These are phyloP conservation scores for Pelargonium cotyledonis DNA, from an alignment of 441 rosid genomes.

Conservation along the genomic window DNA sequence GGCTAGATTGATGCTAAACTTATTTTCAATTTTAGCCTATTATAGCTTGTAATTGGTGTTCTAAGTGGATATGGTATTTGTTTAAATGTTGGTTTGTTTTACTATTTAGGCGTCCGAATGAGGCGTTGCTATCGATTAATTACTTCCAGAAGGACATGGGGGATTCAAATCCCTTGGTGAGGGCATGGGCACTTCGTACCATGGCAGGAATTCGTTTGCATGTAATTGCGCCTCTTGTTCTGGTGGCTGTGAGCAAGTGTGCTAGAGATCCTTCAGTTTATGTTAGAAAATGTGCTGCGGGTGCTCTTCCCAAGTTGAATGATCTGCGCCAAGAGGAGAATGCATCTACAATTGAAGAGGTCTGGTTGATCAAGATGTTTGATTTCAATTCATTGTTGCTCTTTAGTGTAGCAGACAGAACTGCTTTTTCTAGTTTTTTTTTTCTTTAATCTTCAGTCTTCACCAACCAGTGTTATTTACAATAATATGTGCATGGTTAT, in stretches of 20 bases:
- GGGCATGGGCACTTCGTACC: slow-evolving; percentile 96
- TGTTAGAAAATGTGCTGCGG: slow-evolving; percentile 89
- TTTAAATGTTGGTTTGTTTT: slow-evolving; percentile 4
- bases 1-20: neutral
- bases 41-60: too few relatives aligned
- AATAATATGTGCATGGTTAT: neutral
- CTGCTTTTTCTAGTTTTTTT: neutral
- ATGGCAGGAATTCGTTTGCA: slow-evolving; percentile 94
- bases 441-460: slow-evolving; percentile 5
- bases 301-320: slow-evolving; percentile 89
- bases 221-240: slow-evolving; percentile 76
- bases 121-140: slow-evolving; percentile 87
- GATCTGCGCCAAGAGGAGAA: slow-evolving; percentile 77
- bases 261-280: slow-evolving; percentile 89
- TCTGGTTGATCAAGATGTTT: slow-evolving; percentile 19
- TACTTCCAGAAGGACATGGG: slow-evolving; percentile 94
- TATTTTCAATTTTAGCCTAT: neutral
- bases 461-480: neutral
- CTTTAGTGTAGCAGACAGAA: neutral
- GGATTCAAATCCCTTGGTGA: slow-evolving; percentile 82
- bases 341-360: slow-evolving; percentile 75
- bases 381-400: neutral
- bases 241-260: slow-evolving; percentile 73
- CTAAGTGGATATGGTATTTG: neutral
- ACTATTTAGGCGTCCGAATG: slow-evolving; percentile 78